phyloP scores from a whole-genome alignment of 331 rosid species.

The Arachis monticola region DNA sequence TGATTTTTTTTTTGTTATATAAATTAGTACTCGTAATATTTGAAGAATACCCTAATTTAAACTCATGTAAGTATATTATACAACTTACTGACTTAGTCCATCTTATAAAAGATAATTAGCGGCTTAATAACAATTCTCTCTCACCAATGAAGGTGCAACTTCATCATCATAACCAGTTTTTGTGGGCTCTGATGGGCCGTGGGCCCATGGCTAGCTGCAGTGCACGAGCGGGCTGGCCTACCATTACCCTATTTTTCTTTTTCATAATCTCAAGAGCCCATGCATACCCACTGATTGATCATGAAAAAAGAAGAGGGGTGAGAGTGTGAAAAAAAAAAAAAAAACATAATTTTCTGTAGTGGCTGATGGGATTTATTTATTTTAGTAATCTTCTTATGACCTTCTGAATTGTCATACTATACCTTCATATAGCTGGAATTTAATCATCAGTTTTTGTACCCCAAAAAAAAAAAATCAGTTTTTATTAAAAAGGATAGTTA shows the following conservation, averaged over 20 bases:
- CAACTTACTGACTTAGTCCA: no score
- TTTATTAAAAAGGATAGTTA: no score
- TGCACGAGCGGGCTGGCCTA: conserved; percentile 89
- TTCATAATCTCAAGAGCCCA: conserved; percentile 38
- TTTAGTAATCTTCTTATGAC: no score
- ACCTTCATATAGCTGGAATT: no score
- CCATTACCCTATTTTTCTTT: conserved; percentile 34
- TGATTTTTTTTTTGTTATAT: no score
- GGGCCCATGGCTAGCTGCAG: conserved; percentile 62
- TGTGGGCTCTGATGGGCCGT: conserved; percentile 60
- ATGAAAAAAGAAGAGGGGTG: conserved; percentile 6
- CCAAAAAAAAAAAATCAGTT: no score
- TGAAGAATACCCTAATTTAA: no score
- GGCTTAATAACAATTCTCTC: conserved; percentile 32
- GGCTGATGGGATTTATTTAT: neutral
- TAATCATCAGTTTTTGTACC: no score
- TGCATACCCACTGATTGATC: conserved; percentile 43
- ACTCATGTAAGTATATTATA: no score
- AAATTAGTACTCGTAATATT: no score
- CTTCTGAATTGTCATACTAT: no score
- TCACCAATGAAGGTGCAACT: conserved; percentile 46
- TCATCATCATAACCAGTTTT: conserved; percentile 37
- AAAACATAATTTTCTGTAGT: neutral
- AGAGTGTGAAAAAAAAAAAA: conserved; percentile 1
- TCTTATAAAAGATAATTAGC: no score